phyloP scores from a whole-genome alignment of 345 rosid species.

The Physaria fendleri region DNA sequence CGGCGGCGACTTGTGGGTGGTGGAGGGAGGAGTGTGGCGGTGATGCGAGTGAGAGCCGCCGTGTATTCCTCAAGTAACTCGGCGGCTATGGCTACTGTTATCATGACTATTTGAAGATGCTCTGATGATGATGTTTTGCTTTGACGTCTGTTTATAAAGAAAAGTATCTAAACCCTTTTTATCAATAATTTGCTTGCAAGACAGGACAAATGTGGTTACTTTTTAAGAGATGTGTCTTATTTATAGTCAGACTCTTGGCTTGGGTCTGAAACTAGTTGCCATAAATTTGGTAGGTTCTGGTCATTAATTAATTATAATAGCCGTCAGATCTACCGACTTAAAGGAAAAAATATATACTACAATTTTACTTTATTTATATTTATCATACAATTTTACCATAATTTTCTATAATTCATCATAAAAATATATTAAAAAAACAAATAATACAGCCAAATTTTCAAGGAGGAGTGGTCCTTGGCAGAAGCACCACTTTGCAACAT shows the following conservation, averaged over 20 bases:
- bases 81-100: conserved; percentile 31
- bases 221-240: conserved; percentile 11
- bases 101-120: conserved; percentile 13
- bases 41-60: conserved; percentile 30
- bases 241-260: neutral
- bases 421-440: too few species aligned
- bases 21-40: conserved; percentile 24
- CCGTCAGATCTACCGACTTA: conserved; percentile 30
- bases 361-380: neutral
- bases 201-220: conserved; percentile 13
- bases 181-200: conserved; percentile 4
- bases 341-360: too few species aligned
- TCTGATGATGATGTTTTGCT: neutral
- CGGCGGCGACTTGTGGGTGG: conserved; percentile 23
- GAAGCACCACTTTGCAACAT: too few species aligned
- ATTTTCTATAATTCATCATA: too few species aligned
- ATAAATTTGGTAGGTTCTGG: conserved; percentile 20
- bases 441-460: too few species aligned
- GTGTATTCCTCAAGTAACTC: conserved; percentile 37
- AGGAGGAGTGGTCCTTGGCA: too few species aligned
- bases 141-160: neutral
- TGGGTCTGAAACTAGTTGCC: neutral
- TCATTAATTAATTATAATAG: conserved; percentile 20
- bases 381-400: neutral
- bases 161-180: neutral